Evolutionary conservation across 495 filamentous ascomycete species (phyloP), one percentile per base, ranked within the genome.

Genomic region (Jackrogersella minutella): DNA sequence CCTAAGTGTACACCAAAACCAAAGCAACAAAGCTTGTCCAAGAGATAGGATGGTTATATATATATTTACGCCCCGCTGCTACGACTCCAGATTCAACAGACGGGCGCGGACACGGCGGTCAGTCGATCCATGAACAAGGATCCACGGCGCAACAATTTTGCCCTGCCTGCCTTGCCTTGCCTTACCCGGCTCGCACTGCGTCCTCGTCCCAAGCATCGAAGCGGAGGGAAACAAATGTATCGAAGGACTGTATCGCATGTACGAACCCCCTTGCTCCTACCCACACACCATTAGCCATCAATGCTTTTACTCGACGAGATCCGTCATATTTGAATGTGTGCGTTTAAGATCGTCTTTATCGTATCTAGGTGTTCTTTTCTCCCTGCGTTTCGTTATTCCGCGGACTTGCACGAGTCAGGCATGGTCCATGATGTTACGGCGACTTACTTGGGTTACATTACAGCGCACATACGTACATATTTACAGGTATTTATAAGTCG

Each of bases 401-500:
- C 57, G 66, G 55, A 65, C 50, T 56, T 64, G 28, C 43, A 34
- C 60, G 66, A 69, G 66, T 69, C 60, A 64, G 34, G 21, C 16
- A 36, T 43, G 49, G 16, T 37, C 46, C 56, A 41, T 64, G 47
- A 39, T 64, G 43, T 30, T 52, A 44, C 50, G 22, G 43, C 44
- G 28, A 30, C 51, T 54, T 43, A 44, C 43, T 60, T 41, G 49
- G 37, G 66, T 64, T 64, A 61, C 61, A 55, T 65, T 53, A 40
- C 37, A 46, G 51, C 11, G 41, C 56, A 55, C 44, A 24, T 34
- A 53, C 47, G 1, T 56, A 40, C 28, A 19, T 51, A 51, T 31
- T 5, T 36, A 28, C 31, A 56, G 39, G 59, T 46, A 5, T 39
- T 62, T 26, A 28, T 51, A n/a, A n/a, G n/a, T n/a, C n/a, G n/a